Conservation (phyloP, 2,329 filamentous ascomycete species). For the Anthostomella pinea region DNA sequence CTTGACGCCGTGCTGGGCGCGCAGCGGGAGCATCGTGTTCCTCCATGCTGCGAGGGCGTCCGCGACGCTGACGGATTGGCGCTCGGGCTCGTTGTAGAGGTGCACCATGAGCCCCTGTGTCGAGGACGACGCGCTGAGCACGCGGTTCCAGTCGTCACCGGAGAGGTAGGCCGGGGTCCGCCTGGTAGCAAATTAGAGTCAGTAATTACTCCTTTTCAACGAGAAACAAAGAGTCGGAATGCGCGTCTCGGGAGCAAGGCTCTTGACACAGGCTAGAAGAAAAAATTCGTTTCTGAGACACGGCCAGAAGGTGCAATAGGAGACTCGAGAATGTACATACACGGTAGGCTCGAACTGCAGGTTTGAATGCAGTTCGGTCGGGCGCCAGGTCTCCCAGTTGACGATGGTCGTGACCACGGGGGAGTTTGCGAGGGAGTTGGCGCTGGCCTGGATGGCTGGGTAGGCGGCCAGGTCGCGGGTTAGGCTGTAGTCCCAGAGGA, state of each 20-base stretch:
- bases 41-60: slow-evolving; percentile 35
- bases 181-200: no score
- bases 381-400: slow-evolving; percentile 15
- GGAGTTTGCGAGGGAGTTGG: slow-evolving; percentile 2
- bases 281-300: no score
- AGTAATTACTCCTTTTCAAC: no score
- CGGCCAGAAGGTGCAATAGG: no score
- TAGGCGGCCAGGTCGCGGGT: slow-evolving; percentile 4
- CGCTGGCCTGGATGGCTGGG: slow-evolving; percentile 1
- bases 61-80: slow-evolving; percentile 29
- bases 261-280: no score
- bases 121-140: slow-evolving; percentile 22
- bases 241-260: no score
- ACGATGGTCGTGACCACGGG: slow-evolving; percentile 2
- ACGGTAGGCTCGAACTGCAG: slow-evolving; percentile 42
- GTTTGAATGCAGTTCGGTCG: slow-evolving; percentile 22
- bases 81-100: slow-evolving; percentile 43
- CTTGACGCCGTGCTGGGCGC: slow-evolving; percentile 19
- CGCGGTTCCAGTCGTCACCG: slow-evolving; percentile 34
- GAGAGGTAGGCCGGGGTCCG: slow-evolving; percentile 34
- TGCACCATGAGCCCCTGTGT: slow-evolving; percentile 32
- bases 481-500: slow-evolving; percentile 10
- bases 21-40: slow-evolving; percentile 30
- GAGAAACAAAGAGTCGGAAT: no score
- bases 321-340: no score